Evolutionary conservation across 2,329 filamentous ascomycete species (phyloP), one percentile per base, ranked within the genome.

Genomic region (Ophiocordyceps camponoti-leonardi): DNA sequence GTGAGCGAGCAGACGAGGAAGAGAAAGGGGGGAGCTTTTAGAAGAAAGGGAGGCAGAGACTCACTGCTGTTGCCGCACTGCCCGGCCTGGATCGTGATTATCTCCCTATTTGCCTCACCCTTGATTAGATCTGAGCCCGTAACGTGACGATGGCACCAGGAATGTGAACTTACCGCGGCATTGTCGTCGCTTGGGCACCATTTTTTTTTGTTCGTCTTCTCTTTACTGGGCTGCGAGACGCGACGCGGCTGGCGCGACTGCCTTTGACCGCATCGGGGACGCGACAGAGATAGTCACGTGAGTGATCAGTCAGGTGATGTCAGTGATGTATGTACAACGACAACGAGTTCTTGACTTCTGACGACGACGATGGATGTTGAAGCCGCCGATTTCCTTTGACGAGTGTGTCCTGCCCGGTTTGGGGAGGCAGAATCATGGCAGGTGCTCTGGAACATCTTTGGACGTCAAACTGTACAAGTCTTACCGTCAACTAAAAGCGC

Each of bases 51-150:
- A 35, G 18, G 8, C 10, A n/a, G 44, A 45, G 41, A 83, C 85
- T 72, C 62, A 94, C 88, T 90, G 78, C 88, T 95, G 70, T 96
- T 96, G 76, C 90, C 92, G 75, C 92, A 96, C 68, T 96, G 92
- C 75, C 92, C 92, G 53, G 93, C 90, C 69, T 98, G 92, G 57
- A 98, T 83, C 50, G 93, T 98, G 66, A 98, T 98, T 58, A 98
- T 98, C 77, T 98, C 92, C 67, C 92, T 95, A 56, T 1, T 46
- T 22, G n/a, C 22, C 1, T 23, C n/a, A 5, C 16, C 11, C 13
- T 41, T 20, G 22, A 20, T 14, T 20, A 41, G 4, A 19, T 20
- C 5, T 20, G 18, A 11, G 30, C 16, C 11, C 6, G 6, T 33
- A 18, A 4, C 33, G n/a, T 20, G 4, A n/a, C 18, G 31, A 8